Base-by-base conservation (phyloP, 2,329 filamentous ascomycete genomes). In the Herpotrichia juniperi region DNA sequence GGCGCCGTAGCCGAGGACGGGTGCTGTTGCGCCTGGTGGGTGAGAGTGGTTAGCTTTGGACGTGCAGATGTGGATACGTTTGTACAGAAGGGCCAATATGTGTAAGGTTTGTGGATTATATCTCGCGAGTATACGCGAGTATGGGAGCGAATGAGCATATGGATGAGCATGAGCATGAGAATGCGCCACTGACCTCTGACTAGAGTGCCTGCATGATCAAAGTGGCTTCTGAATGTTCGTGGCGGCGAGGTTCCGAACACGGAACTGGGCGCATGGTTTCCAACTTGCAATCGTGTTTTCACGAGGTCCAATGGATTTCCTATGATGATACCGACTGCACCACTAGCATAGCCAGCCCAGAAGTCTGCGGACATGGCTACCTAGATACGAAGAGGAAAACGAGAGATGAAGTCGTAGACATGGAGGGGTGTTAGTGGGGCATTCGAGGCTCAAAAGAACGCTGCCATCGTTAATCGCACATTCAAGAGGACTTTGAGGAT, bases 291-390 rank as follows among this genome's bases (percentile, higher is more conserved):
- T 34, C 87, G 88, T 47, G 92, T 90, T 75, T 93, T 93, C 64
- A 92, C 74, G 17, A 92, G 76, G 69, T 93, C 89, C 4, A 97
- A 80, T 2, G 92, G 91, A 65, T 96, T 96, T 57, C 93, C 92
- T 54, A 96, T 88, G 42, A 96, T 78, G 64, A 97, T 97, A 40
- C 91, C 90, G 43, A 88, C 81, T 51, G 89, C 91, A 47, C 93
- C 93, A 68, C 89, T 93, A 55, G 94, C 77, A 74, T 96, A 97
- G 66, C 93, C 92, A 51, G 93, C 90, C 90, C 90, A 96, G 74
- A 97, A 97, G 71, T 96, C 93, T 62, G 91, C 85, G 45, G 90
- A 90, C 90, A 94, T 93, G 49, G 21, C 48, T 35, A 40, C 26
- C 19, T n/a, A 16, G 46, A 22, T 34, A 30, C 25, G 19, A 16